A percentile compares a stretch with the other conserved stretches of the same genome.
Conservation (phyloP, 768 basidiomycete genomes). For the Agaricus blazei region DNA sequence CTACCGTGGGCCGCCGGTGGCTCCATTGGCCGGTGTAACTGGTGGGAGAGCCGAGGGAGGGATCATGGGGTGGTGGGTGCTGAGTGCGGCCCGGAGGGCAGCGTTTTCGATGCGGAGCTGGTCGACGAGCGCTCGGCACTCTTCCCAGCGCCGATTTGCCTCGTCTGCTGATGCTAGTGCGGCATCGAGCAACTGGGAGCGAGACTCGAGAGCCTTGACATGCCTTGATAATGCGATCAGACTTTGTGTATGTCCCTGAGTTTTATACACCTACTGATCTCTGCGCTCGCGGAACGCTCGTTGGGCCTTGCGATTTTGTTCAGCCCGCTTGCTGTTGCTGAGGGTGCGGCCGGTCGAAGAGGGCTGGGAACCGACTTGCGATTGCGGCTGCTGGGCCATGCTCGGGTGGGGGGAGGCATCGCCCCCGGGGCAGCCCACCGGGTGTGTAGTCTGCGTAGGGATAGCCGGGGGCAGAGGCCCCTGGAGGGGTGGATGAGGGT, state of each 20-base stretch:
- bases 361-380: conserved; percentile 23
- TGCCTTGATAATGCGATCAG: conserved; percentile 42
- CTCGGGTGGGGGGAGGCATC: conserved; percentile 19
- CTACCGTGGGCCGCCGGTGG: not conserved
- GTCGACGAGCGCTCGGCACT: conserved; percentile 86
- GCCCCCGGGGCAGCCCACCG: conserved; percentile 39
- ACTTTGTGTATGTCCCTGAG: conserved; percentile 1
- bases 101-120: conserved; percentile 83
- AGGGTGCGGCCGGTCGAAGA: conserved; percentile 45
- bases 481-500: conserved; percentile 45
- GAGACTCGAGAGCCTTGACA: conserved; percentile 82
- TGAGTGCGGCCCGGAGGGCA: conserved; percentile 66
- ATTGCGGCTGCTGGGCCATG: conserved; percentile 20
- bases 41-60: conserved; percentile 16
- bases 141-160: conserved; percentile 86
- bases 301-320: conserved; percentile 94
- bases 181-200: conserved; percentile 80
- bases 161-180: conserved; percentile 85
- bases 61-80: conserved; percentile 39
- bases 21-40: conserved; percentile 9
- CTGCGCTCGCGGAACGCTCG: conserved; percentile 86
- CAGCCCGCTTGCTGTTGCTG: conserved; percentile 82
- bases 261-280: conserved; percentile 63
- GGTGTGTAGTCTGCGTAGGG: conserved; percentile 52
- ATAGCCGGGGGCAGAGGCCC: conserved; percentile 43